Base-by-base conservation (phyloP, 169 alveolate species). In the Cyclospora cayetanensis region DNA sequence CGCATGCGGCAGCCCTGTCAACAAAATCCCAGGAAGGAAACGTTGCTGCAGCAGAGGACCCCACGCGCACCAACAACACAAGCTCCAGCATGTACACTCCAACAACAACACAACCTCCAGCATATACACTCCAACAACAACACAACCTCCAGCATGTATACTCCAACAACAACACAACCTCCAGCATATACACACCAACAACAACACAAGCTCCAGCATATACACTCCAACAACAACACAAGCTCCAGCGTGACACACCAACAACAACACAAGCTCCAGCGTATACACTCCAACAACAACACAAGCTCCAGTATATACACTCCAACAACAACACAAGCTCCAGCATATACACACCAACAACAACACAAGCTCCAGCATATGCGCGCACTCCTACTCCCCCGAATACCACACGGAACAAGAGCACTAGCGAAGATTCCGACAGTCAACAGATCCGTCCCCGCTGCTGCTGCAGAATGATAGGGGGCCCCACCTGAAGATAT, bases 21-120 rank as follows among this genome's bases (percentile, higher is more conserved):
- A 66, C 35, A 76, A 66, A 31, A 76, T n/a, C 27, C 68, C 87
- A 4, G 66, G 87, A 22, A 76, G 87, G 18, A 76, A 46, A 22
- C 43, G 15, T 2, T 76, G 87, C 87, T 76, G 87, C 87, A 66
- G 43, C 46, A 31, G 46, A 4, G 22, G 7, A 66, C 46, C 7
- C 79, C 25, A 42, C 41, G 25, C 39, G 34, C 0, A 39, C 1
- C 27, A 35, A 34, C n/a, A 72, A 39, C 7, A 31, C 2, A 34
- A 70, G 27, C 5, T 60, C 9, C 11, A 20, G 9, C 27, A 4
- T 12, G 35, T 12, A 25, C 31, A 11, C 9, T 22, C 27, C 7
- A 12, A 60, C 34, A 12, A 60, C 34, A 12, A 60, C 60, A 50
- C 25, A 9, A 50, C 25, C 60, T 50, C 60, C 18, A 50, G 60